These are phyloP conservation scores for Paradendryphiella salina DNA, from an alignment of 2,329 filamentous ascomycete genomes.

Conservation along the genomic window DNA sequence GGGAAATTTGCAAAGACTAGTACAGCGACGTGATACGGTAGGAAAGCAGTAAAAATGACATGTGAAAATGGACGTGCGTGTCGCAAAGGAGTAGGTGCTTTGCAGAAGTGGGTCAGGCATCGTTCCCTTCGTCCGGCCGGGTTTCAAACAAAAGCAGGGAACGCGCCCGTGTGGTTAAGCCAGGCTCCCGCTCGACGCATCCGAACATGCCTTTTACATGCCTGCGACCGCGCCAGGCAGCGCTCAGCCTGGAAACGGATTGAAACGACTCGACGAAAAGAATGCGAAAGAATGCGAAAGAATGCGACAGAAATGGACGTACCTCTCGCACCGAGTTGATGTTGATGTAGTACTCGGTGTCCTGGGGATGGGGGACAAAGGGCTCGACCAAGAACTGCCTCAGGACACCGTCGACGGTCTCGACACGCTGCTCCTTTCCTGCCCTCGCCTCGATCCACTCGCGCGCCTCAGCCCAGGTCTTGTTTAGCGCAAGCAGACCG, in stretches of 20 bases:
- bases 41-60: constrained; percentile 27
- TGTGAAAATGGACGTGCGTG: constrained; percentile 43
- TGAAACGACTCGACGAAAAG: constrained; percentile 2
- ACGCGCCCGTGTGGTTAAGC: constrained; percentile 30
- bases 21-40: constrained; percentile 19
- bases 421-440: constrained; percentile 89
- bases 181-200: constrained; percentile 13
- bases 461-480: constrained; percentile 91
- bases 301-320: constrained; percentile 56
- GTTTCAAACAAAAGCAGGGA: constrained; percentile 43
- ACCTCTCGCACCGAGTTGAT: constrained; percentile 99
- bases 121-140: constrained; percentile 48
- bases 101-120: constrained; percentile 45
- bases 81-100: constrained; percentile 35
- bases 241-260: not conserved
- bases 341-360: constrained; percentile 99
- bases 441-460: constrained; percentile 93
- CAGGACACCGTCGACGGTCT: constrained; percentile 84
- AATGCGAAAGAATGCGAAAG: constrained; percentile 11
- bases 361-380: constrained; percentile 91
- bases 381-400: constrained; percentile 98
- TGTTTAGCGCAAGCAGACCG: constrained; percentile 93
- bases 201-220: constrained; percentile 19
- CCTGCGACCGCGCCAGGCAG: constrained; percentile 4
- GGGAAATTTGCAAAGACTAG: constrained; percentile 21